phyloP scores from a whole-genome alignment of 495 filamentous ascomycete genomes.

The Penicillium tannophilum region DNA sequence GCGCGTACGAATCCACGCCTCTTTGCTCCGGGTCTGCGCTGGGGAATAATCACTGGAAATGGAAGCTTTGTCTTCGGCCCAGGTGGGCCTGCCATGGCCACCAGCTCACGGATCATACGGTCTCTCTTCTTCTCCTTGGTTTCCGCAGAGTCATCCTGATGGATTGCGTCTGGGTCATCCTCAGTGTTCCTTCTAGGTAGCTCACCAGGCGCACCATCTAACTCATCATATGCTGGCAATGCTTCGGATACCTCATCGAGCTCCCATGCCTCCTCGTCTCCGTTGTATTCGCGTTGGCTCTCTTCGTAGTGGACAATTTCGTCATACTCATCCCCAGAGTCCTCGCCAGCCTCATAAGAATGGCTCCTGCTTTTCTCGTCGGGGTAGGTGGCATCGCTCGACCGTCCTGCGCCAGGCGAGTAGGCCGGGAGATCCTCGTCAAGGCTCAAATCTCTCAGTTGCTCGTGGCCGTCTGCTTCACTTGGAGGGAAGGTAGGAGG shows the following conservation, averaged over 20 bases:
- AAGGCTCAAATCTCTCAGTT: not conserved
- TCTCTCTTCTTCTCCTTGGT: slow-evolving; percentile 12
- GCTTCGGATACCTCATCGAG: slow-evolving; percentile 23
- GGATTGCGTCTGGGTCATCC: not conserved
- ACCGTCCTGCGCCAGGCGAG: not conserved
- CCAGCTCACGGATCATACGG: slow-evolving; percentile 15
- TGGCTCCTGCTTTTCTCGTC: not conserved
- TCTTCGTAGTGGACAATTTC: not conserved
- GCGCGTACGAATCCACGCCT: slow-evolving; percentile 22
- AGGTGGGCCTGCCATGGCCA: slow-evolving; percentile 18
- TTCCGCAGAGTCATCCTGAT: not conserved
- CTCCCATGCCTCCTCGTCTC: slow-evolving; percentile 22
- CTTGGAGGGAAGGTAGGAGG: not conserved
- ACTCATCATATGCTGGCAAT: not conserved
- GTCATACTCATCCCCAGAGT: not conserved
- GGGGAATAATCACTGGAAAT: slow-evolving; percentile 28
- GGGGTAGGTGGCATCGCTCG: not conserved
- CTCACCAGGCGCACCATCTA: not conserved
- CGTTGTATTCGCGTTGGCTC: not conserved
- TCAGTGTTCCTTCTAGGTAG: not conserved
- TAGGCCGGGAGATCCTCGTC: not conserved
- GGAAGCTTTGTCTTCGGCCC: slow-evolving; percentile 14
- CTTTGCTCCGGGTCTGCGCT: slow-evolving; percentile 27
- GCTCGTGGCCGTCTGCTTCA: not conserved
- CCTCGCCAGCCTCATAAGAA: not conserved